phyloP scores from a whole-genome alignment of 73 alveolate species.

The Uronychia binucleata region DNA sequence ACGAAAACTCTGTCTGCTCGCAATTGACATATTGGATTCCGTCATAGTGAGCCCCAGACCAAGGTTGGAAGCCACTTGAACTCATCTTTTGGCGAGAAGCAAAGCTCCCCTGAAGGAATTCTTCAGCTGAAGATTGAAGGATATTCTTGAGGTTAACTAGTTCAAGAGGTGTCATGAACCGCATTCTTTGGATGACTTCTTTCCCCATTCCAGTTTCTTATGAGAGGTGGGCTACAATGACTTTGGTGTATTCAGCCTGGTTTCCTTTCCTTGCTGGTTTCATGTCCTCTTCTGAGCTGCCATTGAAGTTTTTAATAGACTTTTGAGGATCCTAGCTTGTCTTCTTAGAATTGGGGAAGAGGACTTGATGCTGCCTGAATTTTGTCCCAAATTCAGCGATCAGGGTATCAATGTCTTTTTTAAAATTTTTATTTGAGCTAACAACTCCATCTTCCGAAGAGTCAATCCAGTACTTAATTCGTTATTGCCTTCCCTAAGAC shows the following conservation, averaged over 20 bases:
- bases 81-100: background rate
- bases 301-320: too few relatives aligned
- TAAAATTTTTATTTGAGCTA: background rate
- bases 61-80: background rate
- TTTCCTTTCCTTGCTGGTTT: background rate
- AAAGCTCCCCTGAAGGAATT: background rate
- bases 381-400: background rate
- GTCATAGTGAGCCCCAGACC: constrained; percentile 2
- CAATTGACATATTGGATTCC: background rate
- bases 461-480: background rate
- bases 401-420: background rate
- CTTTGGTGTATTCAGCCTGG: background rate
- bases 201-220: background rate
- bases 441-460: background rate
- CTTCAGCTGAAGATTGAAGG: background rate
- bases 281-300: background rate
- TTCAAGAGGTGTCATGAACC: background rate
- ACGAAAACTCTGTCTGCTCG: background rate
- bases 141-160: too few relatives aligned
- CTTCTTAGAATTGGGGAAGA: background rate
- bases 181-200: background rate
- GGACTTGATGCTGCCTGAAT: background rate
- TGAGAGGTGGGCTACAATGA: background rate
- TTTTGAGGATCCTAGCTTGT: too few relatives aligned
- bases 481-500: background rate